A percentile compares a stretch with the other conserved stretches of the same genome.
Evolutionary conservation across 257 asterid genomes (phyloP).

Genomic region (Solanum medicagineum): DNA sequence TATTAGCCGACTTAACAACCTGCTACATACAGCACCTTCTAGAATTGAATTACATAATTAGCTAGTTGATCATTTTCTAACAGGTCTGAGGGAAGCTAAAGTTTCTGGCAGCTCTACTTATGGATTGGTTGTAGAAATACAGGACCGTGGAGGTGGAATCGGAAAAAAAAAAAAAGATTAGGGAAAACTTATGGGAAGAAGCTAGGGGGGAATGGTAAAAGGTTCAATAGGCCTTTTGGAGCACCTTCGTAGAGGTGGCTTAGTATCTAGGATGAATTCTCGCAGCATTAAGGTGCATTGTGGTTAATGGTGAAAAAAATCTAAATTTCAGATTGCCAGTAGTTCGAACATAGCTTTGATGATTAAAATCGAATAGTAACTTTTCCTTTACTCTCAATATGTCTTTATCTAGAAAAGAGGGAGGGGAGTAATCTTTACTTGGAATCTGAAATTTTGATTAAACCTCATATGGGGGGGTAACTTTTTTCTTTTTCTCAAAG

Average conservation of each 20-base stretch:
- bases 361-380: background rate
- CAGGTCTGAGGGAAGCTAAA: background rate
- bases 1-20: no score
- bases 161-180: background rate
- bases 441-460: background rate
- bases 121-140: background rate
- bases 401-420: background rate
- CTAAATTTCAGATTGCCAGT: background rate
- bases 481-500: background rate
- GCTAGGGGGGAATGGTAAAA: background rate
- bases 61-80: no score
- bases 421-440: background rate
- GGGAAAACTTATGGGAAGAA: background rate
- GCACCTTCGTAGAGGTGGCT: background rate
- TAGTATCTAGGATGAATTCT: background rate
- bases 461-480: background rate
- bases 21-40: no score
- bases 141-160: background rate
- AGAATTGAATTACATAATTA: no score
- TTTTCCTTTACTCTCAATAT: background rate
- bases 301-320: background rate
- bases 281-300: background rate
- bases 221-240: background rate
- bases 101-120: background rate
- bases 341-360: background rate